These are phyloP conservation scores for Solanum chaucha DNA, from an alignment of 257 asterid genomes.

Conservation along the genomic window DNA sequence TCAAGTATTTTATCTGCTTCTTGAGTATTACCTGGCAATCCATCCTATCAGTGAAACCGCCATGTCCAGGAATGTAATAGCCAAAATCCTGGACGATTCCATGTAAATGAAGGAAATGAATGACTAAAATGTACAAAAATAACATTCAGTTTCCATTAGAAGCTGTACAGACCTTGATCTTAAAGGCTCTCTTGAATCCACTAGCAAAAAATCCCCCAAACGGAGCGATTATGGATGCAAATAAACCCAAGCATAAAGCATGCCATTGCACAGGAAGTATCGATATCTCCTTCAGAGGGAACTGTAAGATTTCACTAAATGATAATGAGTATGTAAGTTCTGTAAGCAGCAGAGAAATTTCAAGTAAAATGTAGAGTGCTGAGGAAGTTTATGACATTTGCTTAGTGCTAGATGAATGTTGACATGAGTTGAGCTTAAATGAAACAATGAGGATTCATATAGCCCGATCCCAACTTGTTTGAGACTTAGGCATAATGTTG, in stretches of 20 bases:
- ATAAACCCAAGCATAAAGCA: conserved; percentile 65
- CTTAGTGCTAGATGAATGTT: background rate
- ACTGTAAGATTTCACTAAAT: conserved; percentile 25
- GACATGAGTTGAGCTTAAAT: background rate
- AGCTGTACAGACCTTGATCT: conserved; percentile 54
- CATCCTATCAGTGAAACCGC: conserved; percentile 97
- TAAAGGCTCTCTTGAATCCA: conserved; percentile 97
- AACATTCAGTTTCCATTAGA: background rate
- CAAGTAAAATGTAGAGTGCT: background rate
- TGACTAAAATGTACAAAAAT: background rate
- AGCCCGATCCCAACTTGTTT: background rate
- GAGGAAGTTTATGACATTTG: background rate
- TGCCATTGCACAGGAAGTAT: conserved; percentile 80
- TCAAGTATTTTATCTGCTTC: background rate
- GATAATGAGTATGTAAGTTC: background rate
- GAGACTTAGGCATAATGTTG: background rate
- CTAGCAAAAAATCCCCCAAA: conserved; percentile 99
- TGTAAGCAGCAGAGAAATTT: background rate
- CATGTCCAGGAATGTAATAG: conserved; percentile 98
- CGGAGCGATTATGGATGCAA: conserved; percentile 94
- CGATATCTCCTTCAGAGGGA: conserved; percentile 55
- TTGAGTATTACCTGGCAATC: conserved; percentile 73
- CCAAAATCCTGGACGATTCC: conserved; percentile 67
- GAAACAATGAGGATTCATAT: background rate
- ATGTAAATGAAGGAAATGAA: background rate